These are phyloP conservation scores for Vitis hybrid DNA, from an alignment of 177 flowering plant species.

Conservation along the genomic window DNA sequence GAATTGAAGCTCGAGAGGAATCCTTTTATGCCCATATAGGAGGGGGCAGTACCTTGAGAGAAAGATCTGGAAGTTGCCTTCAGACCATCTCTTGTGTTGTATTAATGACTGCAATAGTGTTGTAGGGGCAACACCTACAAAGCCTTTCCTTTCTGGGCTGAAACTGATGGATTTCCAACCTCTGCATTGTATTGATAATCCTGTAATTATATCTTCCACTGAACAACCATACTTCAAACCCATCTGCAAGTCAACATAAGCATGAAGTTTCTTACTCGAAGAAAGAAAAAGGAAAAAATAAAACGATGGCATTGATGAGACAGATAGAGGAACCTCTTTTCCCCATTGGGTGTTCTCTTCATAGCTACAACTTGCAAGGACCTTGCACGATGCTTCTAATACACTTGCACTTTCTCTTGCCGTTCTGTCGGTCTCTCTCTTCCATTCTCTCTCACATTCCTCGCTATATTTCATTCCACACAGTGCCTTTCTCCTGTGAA, in stretches of 20 bases:
- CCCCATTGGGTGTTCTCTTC: conserved; percentile 46
- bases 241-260: conserved; percentile 30
- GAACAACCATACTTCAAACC: conserved; percentile 41
- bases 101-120: conserved; percentile 28
- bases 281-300: too few species aligned
- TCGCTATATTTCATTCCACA: conserved; percentile 25
- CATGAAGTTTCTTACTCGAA: too few species aligned
- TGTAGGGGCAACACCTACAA: conserved; percentile 34
- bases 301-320: neutral
- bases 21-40: conserved; percentile 23
- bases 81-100: conserved; percentile 42
- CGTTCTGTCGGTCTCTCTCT: neutral
- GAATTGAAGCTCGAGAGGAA: conserved; percentile 35
- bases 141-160: conserved; percentile 24
- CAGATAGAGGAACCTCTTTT: conserved; percentile 19
- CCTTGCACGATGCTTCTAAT: conserved; percentile 30
- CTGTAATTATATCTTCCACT: conserved; percentile 44
- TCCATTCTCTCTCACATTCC: conserved; percentile 17
- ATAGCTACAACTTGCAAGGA: conserved; percentile 32
- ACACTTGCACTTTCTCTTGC: conserved; percentile 16
- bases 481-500: conserved; percentile 34
- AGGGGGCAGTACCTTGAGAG: conserved; percentile 31
- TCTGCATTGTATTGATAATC: conserved; percentile 9
- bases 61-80: conserved; percentile 29
- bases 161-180: conserved; percentile 37